phyloP scores from a whole-genome alignment of 495 filamentous ascomycete genomes.

The Chlorociboria aeruginascens region DNA sequence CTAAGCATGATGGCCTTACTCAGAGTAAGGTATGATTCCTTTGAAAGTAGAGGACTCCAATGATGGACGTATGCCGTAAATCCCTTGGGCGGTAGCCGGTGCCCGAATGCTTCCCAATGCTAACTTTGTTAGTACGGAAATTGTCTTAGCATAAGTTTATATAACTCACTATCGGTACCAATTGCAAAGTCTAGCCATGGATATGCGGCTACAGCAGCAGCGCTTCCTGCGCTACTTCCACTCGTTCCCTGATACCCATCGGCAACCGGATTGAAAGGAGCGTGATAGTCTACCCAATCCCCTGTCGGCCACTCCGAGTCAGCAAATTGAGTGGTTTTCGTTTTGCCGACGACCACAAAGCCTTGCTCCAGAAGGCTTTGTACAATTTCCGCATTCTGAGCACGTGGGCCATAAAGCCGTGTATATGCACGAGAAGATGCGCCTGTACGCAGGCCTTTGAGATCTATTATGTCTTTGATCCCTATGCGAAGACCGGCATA shows the following conservation, averaged over 20 bases:
- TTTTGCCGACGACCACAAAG: slow-evolving; percentile 34
- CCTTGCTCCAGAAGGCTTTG: slow-evolving; percentile 29
- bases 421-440: slow-evolving; percentile 31
- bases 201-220: slow-evolving; percentile 27
- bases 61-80: too few species aligned
- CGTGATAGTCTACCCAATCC: slow-evolving; percentile 6
- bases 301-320: slow-evolving; percentile 8
- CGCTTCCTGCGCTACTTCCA: slow-evolving; percentile 27
- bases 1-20: too few species aligned
- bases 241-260: slow-evolving; percentile 32
- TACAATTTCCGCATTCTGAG: slow-evolving; percentile 23
- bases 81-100: too few species aligned
- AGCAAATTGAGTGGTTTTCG: slow-evolving; percentile 25
- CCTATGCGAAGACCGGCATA: slow-evolving; percentile 27
- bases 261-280: slow-evolving; percentile 33
- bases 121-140: too few species aligned
- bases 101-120: too few species aligned
- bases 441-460: slow-evolving; percentile 29
- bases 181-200: slow-evolving; percentile 33
- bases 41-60: too few species aligned
- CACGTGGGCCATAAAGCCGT: slow-evolving; percentile 24
- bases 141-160: too few species aligned
- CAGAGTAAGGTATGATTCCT: too few species aligned
- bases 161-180: slow-evolving; percentile 9
- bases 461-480: slow-evolving; percentile 32